Evolutionary conservation across 257 asterid genomes (phyloP), one percentile per base, ranked within the genome.

Genomic region (Dorcoceras hygrometricum): DNA sequence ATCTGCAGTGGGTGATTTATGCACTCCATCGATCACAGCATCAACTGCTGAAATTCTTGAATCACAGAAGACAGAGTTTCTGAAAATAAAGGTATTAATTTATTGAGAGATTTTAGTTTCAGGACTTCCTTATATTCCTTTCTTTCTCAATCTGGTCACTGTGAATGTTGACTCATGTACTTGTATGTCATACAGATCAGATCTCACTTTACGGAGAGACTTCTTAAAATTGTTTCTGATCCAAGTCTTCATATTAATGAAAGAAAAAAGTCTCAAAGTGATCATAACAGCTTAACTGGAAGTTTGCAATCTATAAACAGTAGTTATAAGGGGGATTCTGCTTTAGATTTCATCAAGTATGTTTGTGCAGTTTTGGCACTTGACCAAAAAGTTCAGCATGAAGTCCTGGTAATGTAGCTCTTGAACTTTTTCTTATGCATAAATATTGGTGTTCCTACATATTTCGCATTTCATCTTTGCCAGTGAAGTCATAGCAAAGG

Each of bases 1-100:
- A 66, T 77, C 78, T 68, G 57, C 76, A 59, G 80, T 67, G 62
- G 92, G 85, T 43, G 88, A 82, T 71, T 75, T 79, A 34, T 90
- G 97, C 73, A 93, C 99, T 74, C 97, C 99, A 69, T 88, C 99
- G 77, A 84, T 90, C 71, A 79, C 96, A 58, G 92, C 97, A 72
- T 80, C 95, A 60, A 79, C 82, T 69, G 95, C 99, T 69, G 96
- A 90, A 84, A 76, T 82, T 82, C 76, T 88, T 85, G 99, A 90
- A 71, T 78, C 87, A 65, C 90, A 82, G 73, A 78, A 80, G 77
- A 86, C 84, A 55, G 88, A 81, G 32, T 83, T 86, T 78, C 82
- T 93, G 66, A 90, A 83, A 84, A 87, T 77, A 78, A 87, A 84
- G 96, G 99, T 87, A 63, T 34, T 20, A 87, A 84, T 95, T 97